Evolutionary conservation across 2,329 filamentous ascomycete species (phyloP).

Genomic region (Colletotrichum phormii): DNA sequence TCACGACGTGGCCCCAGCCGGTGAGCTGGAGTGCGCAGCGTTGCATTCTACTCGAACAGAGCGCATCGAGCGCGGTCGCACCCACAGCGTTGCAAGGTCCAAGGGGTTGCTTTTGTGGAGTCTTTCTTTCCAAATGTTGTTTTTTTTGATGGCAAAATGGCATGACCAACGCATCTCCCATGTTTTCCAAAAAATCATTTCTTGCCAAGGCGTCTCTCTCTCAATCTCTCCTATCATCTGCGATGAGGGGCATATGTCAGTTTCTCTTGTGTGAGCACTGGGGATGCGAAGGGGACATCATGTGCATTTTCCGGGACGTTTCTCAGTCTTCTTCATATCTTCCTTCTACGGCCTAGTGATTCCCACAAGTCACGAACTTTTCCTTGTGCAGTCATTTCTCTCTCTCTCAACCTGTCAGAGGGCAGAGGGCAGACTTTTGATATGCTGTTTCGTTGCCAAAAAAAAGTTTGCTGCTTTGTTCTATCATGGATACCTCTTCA

Average conservation of each 20-base stretch:
- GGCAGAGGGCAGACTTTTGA: constrained; percentile 33
- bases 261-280: constrained; percentile 33
- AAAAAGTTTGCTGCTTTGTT: constrained; percentile 38
- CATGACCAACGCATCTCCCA: constrained; percentile 30
- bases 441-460: constrained; percentile 28
- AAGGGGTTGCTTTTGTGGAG: constrained; percentile 25
- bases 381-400: constrained; percentile 35
- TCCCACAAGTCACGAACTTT: constrained; percentile 34
- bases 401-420: constrained; percentile 23
- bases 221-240: constrained; percentile 29
- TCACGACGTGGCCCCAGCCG: not conserved
- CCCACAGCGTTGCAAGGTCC: constrained; percentile 26
- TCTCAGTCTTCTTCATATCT: constrained; percentile 30
- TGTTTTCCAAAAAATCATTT: constrained; percentile 34
- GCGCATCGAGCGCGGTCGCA: constrained; percentile 18
- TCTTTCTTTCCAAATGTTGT: constrained; percentile 22
- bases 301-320: constrained; percentile 27
- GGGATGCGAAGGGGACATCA: constrained; percentile 31
- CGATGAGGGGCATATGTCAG: constrained; percentile 32
- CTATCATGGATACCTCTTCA: constrained; percentile 39
- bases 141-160: constrained; percentile 31
- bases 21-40: constrained; percentile 9
- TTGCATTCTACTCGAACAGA: constrained; percentile 21
- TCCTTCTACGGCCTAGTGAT: constrained; percentile 37
- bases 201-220: constrained; percentile 32